Base-by-base conservation (phyloP, 2,329 filamentous ascomycete genomes). In the Metarhizium guizhouense region DNA sequence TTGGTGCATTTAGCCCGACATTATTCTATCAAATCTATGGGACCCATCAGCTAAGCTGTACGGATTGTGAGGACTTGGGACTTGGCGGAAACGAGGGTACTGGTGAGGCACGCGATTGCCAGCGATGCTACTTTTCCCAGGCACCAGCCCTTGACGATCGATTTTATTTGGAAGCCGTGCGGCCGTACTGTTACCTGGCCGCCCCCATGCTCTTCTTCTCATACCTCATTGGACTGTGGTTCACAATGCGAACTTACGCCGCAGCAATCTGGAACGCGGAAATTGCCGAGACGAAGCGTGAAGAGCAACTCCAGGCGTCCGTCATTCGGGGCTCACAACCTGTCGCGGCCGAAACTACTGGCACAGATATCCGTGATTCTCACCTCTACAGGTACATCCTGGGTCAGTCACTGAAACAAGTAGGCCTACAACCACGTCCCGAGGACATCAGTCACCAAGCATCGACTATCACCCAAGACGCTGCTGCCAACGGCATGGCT, bases 11-110 rank as follows among this genome's bases (percentile, higher is more conserved):
- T 71, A 87, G 93, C 0, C 94, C 94, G 3, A 99, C 94, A 0
- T 75, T 99, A 14, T 99, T 99, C 74, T 99, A 97, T 72, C 93
- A 99, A 67, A 96, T 99, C 60, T 97, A 97, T 70, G 95, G 94
- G 63, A 96, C 91, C 51, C 94, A 99, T 67, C 91, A 99, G 73
- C 81, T 99, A 53, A 94, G 90, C 65, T 99, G 94, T 67, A 82
- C 83, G 56, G 82, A 81, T 55, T 85, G 81, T 58, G 73, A 80
- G 51, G 79, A 84, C 59, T 74, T 71, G 54, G 63, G 59, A 16
- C 50, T 60, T 7, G 53, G 62, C 18, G 69, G 68, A 40, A 69
- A 72, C 6, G 59, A 61, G 6, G 64, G 67, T 3, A 64, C 61
- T 3, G 72, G 72, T 4, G 64, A 66, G 18, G 72, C 76, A 42